These are phyloP conservation scores for Suhomyces choctaworum DNA, from an alignment of 1,139 yeast genomes.

Conservation along the genomic window DNA sequence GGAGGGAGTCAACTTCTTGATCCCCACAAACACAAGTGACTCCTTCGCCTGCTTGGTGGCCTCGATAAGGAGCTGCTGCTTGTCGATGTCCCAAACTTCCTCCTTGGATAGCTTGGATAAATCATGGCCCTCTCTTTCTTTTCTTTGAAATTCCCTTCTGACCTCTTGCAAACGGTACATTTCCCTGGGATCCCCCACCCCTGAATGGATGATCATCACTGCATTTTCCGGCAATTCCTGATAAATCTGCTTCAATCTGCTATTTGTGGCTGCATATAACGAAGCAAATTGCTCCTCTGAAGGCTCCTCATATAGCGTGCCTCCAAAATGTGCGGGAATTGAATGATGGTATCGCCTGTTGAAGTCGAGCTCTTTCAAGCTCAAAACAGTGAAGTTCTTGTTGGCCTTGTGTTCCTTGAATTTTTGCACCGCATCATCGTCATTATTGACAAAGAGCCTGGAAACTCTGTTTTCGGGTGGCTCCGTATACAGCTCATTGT, in stretches of 20 bases:
- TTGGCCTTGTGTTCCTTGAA: slow-evolving; percentile 35
- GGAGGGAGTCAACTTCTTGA: slow-evolving; percentile 12
- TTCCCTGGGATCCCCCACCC: slow-evolving; percentile 59
- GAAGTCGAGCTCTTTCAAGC: slow-evolving; percentile 61
- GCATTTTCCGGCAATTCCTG: slow-evolving; percentile 57
- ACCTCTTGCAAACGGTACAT: slow-evolving; percentile 49
- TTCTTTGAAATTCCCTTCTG: slow-evolving; percentile 36
- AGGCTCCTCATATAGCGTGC: not conserved
- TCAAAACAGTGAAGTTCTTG: slow-evolving; percentile 52
- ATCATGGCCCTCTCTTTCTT: slow-evolving; percentile 39
- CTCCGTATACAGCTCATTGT: slow-evolving; percentile 15
- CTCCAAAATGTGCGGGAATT: slow-evolving; percentile 10
- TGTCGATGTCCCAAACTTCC: slow-evolving; percentile 52
- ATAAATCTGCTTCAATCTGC: slow-evolving; percentile 51
- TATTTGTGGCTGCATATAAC: slow-evolving; percentile 29
- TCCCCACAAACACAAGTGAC: slow-evolving; percentile 51
- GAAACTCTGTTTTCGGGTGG: slow-evolving; percentile 28
- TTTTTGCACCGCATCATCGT: slow-evolving; percentile 55
- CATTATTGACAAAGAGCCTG: slow-evolving; percentile 48
- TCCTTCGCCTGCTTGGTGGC: slow-evolving; percentile 53
- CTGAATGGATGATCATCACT: slow-evolving; percentile 60
- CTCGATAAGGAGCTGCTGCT: slow-evolving; percentile 39
- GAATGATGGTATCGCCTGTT: slow-evolving; percentile 27
- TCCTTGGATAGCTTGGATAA: slow-evolving; percentile 44
- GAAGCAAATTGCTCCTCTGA: slow-evolving; percentile 2